Base-by-base conservation (phyloP, 75 land plant species). In the Sequoia sempervirens region DNA sequence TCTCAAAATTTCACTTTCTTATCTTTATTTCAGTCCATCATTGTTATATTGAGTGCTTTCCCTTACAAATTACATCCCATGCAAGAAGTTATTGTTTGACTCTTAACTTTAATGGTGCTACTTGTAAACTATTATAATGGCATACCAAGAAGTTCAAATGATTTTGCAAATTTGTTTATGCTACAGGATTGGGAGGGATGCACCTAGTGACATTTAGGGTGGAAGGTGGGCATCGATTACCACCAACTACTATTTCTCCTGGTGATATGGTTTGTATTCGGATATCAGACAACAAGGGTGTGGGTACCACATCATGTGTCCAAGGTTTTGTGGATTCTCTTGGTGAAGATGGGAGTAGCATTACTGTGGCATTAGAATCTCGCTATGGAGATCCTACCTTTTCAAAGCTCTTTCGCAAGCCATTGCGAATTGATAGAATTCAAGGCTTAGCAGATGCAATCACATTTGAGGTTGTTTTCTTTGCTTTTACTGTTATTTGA, bases 191-290 rank as follows among this genome's bases (percentile, higher is more conserved):
- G 75, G 98, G 98, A 32, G 98, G 98, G 26, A 92, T 93, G 91
- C 96, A 94, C 79, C 66, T 96, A 81, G 91, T 96, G 3, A 66
- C 92, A 38, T 92, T 96, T 69, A 88, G 85, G 52, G 90, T 89
- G 81, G 94, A 94, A 72, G 94, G 92, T 50, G 91, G 89, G 69
- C 90, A 91, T 20, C 87, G 94, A 64, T 85, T 96, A 50, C 96
- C 96, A 12, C 98, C 98, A 12, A 93, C 98, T 26, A 91, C 87
- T n/a, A 93, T 96, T 40, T 96, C 98, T 64, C 98, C 98, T 13
- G 96, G 98, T 54, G 98, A 96, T 80, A 94, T 94, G 94, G 96
- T 96, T 14, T 96, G 98, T 82, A 90, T 96, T 43, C 84, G 98
- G 75, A 85, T 88, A 54, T 91, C 90, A 58, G 92, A 96, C 75